Evolutionary conservation across 768 basidiomycete species (phyloP), one percentile per base, ranked within the genome.

Genomic region (Harrya chromipes): DNA sequence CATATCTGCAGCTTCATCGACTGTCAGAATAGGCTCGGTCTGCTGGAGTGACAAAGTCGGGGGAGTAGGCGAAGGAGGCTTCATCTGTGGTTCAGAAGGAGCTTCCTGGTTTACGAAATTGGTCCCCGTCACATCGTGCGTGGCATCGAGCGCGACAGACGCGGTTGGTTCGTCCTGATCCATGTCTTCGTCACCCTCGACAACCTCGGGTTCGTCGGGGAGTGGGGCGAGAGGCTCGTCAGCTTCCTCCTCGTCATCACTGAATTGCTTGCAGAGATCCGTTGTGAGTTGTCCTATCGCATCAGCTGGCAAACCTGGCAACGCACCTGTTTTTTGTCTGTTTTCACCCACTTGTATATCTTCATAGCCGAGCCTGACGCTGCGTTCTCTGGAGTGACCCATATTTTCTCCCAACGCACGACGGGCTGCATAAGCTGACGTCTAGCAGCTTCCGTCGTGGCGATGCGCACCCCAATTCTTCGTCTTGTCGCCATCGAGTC

Each of bases 341-440:
- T 87, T 63, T 84, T 86, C 11, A 85, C 80, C 90, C 90, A 92
- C 63, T 83, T 85, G 60, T 76, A 80, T 20, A 90, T 74, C 60
- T 82, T 85, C 41, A 91, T 68, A 19, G 72, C 76, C 19, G 87
- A 78, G 23, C 78, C 78, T 21, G 80, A 66, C 16, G 79, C 59
- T 20, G 79, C 71, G 46, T 72, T 74, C 49, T 84, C 84, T 31
- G 84, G 79, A 12, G 74, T 66, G 11, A 79, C 73, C 87, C 87
- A 88, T 31, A 76, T 72, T 69, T 85, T 87, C 69, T 91, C 88
- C 90, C 89, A 93, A 55, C 84, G 87, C 23, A 77, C 80, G n/a
- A 91, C 90, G 7, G 90, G 90, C 61, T 88, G 87, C 85, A 91
- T 90, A n/a, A 90, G 74, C 67, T 89, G 85, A 51, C 88, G 79